Base-by-base conservation (phyloP, 2,329 filamentous ascomycete species). In the Aspergillus neotritici region DNA sequence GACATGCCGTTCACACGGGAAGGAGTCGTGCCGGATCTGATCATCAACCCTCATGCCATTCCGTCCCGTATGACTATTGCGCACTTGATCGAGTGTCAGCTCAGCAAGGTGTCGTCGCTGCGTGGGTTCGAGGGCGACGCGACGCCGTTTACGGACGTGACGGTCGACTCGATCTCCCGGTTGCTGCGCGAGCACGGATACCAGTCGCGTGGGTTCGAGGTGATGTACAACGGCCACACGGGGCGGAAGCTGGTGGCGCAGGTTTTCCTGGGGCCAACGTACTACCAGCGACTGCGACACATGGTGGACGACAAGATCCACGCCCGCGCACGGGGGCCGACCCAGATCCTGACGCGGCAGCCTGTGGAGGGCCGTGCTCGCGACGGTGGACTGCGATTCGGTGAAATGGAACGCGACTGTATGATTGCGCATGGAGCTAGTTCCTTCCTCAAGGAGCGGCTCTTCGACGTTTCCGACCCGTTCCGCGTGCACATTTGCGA, bases 301-400 rank as follows among this genome's bases (percentile, higher is more conserved):
- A 98, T 98, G 94, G 94, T 98, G 56, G 93, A 98, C 67, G 93
- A 98, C 77, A 98, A 98, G 79, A 98, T 98, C 58, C 93, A 98
- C 72, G 94, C 93, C n/a, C 86, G 94, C 70, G 93, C 94, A 11
- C 85, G 93, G 65, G 93, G 94, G 30, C 93, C 93, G 1, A 87
- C 95, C 15, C 93, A 98, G 71, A 98, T 98, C 61, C 80, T 98
- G 72, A 98, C 93, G 3, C 79, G 94, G 45, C 93, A 98, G 69
- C 93, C 93, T 13, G 93, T 98, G 11, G 93, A 98, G 72, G 93
- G 93, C 85, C 87, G 94, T 80, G 93, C 93, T 3, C 78, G 94
- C 70, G 94, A 98, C 65, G 93, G 93, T 78, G 93, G 93, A 75
- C 79, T 98, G 34, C 91, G 94, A 65, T 98, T 98, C 81, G 93